Percentiles rank a stretch among this genome's conserved stretches.
Conservation (phyloP, 345 rosid species). For the Melastoma malabathricum region DNA sequence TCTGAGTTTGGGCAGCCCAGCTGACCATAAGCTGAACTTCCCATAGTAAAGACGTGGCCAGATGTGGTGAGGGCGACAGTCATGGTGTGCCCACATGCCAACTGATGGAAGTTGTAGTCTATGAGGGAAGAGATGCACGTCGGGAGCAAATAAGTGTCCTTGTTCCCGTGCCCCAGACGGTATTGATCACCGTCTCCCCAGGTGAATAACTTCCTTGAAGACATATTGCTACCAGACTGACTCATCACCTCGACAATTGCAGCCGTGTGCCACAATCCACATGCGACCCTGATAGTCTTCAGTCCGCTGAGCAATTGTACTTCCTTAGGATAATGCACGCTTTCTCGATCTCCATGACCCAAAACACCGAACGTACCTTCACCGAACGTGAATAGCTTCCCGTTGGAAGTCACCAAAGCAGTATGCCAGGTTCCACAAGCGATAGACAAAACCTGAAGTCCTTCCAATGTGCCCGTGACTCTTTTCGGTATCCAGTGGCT, state of each 20-base stretch:
- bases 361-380: constrained; percentile 82
- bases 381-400: constrained; percentile 82
- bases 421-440: constrained; percentile 97
- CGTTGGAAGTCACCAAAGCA: constrained; percentile 74
- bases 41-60: constrained; percentile 89
- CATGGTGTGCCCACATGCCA: constrained; percentile 76
- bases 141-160: constrained; percentile 70
- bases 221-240: constrained; percentile 36
- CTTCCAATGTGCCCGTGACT: constrained; percentile 74
- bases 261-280: constrained; percentile 95
- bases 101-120: constrained; percentile 82
- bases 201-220: constrained; percentile 71
- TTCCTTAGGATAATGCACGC: constrained; percentile 60
- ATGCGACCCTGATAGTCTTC: constrained; percentile 75
- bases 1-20: constrained; percentile 54
- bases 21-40: constrained; percentile 64
- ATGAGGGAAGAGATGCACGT: constrained; percentile 73
- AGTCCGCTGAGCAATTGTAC: constrained; percentile 55
- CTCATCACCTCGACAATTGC: constrained; percentile 78
- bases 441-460: constrained; percentile 72
- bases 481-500: constrained; percentile 95
- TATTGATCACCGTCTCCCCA: constrained; percentile 96
- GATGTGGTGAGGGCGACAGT: constrained; percentile 91
- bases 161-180: constrained; percentile 85
- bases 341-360: constrained; percentile 87